Base-by-base conservation (phyloP, 352 stramenopile genomes). In the Phytophthora sp. region DNA sequence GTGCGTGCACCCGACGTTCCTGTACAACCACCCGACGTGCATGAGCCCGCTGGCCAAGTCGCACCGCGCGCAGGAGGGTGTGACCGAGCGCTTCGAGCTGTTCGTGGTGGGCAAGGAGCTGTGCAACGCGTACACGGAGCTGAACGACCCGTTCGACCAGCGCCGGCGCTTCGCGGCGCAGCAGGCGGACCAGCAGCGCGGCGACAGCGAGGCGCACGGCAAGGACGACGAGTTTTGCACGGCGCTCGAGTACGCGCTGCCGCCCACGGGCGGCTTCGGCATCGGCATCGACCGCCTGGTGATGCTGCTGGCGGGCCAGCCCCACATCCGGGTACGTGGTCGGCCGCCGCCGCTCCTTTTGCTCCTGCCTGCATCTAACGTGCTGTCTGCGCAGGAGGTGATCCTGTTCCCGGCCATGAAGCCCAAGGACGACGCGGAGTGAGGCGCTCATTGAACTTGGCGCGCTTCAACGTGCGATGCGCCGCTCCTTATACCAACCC, bases 371-470 rank as follows among this genome's bases (percentile, higher is more conserved):
- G 15, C n/a, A n/a, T n/a, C n/a, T 54, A 37, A 31, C 24, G 41
- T 39, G 11, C 10, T 4, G 9, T 10, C 11, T 28, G 38, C 8
- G 24, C 96, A 99, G 88, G 98, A 99, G 77, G 97, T 99, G 23
- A 90, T 99, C 51, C 79, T 99, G 46, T 99, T 99, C 80, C 98
- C 98, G 30, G 97, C 97, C 15, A 99, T 99, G 97, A 99, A 99
- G 74, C 97, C 69, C 15, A 84, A 79, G 54, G 61, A 70, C 10
- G 59, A 66, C 30, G 17, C 42, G n/a, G 32, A 39, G 30, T 54
- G 61, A 65, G 24, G 26, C 45, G 43, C 41, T 62, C 50, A 13
- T 68, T 72, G 56, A 68, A 72, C 28, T 66, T 68, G 62, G 1
- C 31, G n/a, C 1, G n/a, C 4, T 61, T 70, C 62, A 66, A 69